Evolutionary conservation across 129 eudicot genomes (phyloP), one percentile per base, ranked within the genome.

Genomic region (Centaurea solstitialis): DNA sequence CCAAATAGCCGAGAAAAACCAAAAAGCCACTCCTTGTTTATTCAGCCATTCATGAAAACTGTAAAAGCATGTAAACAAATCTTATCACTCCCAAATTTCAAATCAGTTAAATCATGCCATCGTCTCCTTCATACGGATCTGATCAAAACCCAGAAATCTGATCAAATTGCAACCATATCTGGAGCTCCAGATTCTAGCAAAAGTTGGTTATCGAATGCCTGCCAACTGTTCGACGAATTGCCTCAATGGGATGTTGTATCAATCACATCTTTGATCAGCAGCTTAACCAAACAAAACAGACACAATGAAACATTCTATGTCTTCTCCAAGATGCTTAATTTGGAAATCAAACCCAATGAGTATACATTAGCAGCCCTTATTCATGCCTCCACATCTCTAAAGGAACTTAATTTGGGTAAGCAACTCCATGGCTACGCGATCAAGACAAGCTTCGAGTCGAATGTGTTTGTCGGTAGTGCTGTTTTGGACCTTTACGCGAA

Each of bases 401-500:
- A 87, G 71, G 86, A 85, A 78, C 88, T 87, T 24, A 73, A 50
- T 65, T 83, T 81, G 18, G 97, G 93, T 7, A 85, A 73, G 72
- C 97, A 93, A 73, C 68, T 90, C 41, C 97, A 93, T 77, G 87
- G 74, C 73, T 75, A 22, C 35, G 84, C 92, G 1, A 73, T 35
- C 9, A 93, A 93, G 78, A 72, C 47, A 1, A 86, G 86, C 35
- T 85, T 90, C 13, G 35, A 59, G 37, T 80, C 87, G 10, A 87
- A 87, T 26, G 95, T 90, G 13, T 88, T 85, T 78, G 93, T 86
- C 66, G 95, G 97, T 40, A 90, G 92, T 86, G 85, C 88, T 5
- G 18, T 89, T 81, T 64, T 87, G 41, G 86, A 87, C 80, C 85
- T 85, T 33, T 90, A 90, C 39, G 89, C 89, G 28, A 93, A 88